Conservation (phyloP, 1,284 basidiomycete genomes). For the Mrakiaceae sp. region DNA sequence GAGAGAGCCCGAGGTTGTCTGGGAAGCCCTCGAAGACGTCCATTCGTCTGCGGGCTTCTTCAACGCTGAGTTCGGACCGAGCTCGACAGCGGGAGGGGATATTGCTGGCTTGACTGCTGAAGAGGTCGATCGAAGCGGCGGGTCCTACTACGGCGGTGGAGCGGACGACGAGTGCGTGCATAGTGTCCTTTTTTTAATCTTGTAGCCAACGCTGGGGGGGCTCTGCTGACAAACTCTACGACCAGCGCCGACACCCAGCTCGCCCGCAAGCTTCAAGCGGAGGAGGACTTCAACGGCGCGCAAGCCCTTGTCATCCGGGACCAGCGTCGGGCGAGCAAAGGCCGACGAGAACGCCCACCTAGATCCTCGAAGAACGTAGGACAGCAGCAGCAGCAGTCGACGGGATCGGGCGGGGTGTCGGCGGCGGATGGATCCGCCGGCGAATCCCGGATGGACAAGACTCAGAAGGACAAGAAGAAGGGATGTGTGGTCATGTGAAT, state of each 20-base stretch:
- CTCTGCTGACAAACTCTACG: constrained; percentile 38
- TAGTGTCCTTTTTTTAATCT: neutral
- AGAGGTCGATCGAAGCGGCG: constrained; percentile 28
- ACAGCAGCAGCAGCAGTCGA: neutral
- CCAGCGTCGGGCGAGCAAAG: constrained; percentile 33
- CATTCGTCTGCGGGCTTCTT: constrained; percentile 62
- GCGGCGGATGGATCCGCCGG: no score
- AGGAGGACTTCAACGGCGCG: constrained; percentile 45
- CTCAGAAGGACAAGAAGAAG: constrained; percentile 9
- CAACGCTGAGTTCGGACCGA: constrained; percentile 51
- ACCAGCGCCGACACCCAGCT: constrained; percentile 31
- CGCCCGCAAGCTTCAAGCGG: constrained; percentile 57
- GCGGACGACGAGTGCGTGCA: constrained; percentile 22
- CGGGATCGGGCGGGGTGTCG: neutral
- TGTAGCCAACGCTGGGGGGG: constrained; percentile 4
- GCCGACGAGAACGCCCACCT: constrained; percentile 8
- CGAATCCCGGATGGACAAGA: neutral
- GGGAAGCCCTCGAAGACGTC: constrained; percentile 79
- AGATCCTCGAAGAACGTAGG: neutral
- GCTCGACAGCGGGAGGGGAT: constrained; percentile 62
- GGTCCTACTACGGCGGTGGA: constrained; percentile 23
- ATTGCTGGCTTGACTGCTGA: constrained; percentile 62
- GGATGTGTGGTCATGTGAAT: constrained; percentile 13
- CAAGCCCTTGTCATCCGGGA: constrained; percentile 19
- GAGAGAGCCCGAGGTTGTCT: constrained; percentile 56